Evolutionary conservation across 768 basidiomycete genomes (phyloP).

Genomic region (Termitomyces sp.): DNA sequence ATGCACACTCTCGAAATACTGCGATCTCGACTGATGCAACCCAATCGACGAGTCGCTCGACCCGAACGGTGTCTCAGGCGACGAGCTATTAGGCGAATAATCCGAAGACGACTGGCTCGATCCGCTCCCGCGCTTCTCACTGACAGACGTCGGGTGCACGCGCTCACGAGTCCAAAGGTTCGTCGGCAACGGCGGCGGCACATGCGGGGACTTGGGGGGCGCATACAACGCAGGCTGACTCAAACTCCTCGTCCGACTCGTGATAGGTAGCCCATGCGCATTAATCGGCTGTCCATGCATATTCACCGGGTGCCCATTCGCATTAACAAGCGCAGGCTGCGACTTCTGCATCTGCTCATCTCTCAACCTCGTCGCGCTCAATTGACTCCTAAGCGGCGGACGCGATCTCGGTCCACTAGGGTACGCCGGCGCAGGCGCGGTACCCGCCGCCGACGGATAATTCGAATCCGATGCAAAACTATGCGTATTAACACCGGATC

Average conservation of each 20-base stretch:
- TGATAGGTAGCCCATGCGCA: constrained; percentile 26
- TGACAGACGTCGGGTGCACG: constrained; percentile 35
- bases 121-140: constrained; percentile 75
- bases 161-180: constrained; percentile 42
- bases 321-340: constrained; percentile 22
- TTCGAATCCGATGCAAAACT: constrained; percentile 45
- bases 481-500: constrained; percentile 38
- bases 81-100: constrained; percentile 80
- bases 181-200: constrained; percentile 49
- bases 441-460: constrained; percentile 24
- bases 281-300: constrained; percentile 23
- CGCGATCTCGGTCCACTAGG: constrained; percentile 30
- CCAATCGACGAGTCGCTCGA: constrained; percentile 80
- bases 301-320: constrained; percentile 27
- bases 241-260: constrained; percentile 67
- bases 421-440: constrained; percentile 1
- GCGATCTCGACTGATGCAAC: constrained; percentile 53
- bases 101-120: constrained; percentile 83
- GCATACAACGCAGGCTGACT: constrained; percentile 76
- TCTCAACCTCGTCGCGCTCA: constrained; percentile 55
- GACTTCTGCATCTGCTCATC: constrained; percentile 21
- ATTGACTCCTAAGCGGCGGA: constrained; percentile 61
- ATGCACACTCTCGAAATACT: constrained; percentile 37
- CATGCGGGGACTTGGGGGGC: constrained; percentile 36
- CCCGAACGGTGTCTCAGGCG: constrained; percentile 89